Base-by-base conservation (phyloP, 2,329 filamentous ascomycete genomes). In the Bimuria novae-zelandiae region DNA sequence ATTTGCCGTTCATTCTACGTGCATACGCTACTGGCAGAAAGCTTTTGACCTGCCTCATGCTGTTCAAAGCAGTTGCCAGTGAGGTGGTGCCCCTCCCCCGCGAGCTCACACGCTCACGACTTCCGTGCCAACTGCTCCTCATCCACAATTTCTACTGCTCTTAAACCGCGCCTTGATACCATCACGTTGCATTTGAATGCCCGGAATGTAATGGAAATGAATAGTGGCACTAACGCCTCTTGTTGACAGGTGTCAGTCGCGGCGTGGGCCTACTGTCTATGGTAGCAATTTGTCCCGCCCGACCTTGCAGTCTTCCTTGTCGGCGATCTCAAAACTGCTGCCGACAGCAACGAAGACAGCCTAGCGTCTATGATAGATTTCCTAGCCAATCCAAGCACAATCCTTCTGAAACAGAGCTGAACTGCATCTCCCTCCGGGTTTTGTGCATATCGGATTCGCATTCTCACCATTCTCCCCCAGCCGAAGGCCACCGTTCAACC, bases 401-500 rank as follows among this genome's bases (percentile, higher is more conserved):
- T 48, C 54, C 51, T 54, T 44, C 52, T 57, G 52, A 36, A 55
- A 54, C 48, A 52, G 29, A 40, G 35, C 40, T 40, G 36, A 33
- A 37, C 30, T 56, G 51, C 51, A 16, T 40, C 40, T 48, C 49
- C 48, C 50, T 42, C 54, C 46, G 23, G n/a, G 23, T 16, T 29
- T 30, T 17, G 16, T 16, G 33, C 49, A 55, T 41, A 56, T 64
- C 63, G 63, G 60, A 57, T 66, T 66, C 63, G 54, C 54, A 40
- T 52, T 55, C 52, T 43, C 48, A 36, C 30, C 14, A 8, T 17
- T 40, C 27, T 23, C 40, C 43, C 45, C 51, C 42, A 49, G 19
- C 30, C 39, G 17, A 32, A 29, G 30, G 36, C 16, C 37, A 37
- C 44, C 44, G 45, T 45, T 29, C 46, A 12, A 36, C 10, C 46